Evolutionary conservation across 768 basidiomycete species (phyloP).

Genomic region (Lentinus brumalis): DNA sequence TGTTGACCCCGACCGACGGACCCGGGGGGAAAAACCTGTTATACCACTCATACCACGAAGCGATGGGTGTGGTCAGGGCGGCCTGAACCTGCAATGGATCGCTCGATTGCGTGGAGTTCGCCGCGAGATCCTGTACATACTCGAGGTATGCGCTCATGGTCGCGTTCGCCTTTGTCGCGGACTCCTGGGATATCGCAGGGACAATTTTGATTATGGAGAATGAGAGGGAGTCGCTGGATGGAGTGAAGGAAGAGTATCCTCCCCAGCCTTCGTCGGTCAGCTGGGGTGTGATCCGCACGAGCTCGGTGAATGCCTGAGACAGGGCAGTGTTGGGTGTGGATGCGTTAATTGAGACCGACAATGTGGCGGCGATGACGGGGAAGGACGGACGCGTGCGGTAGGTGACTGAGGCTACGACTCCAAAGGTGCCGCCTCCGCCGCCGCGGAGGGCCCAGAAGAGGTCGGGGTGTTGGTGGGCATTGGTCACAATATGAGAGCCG

Average conservation of each 20-base stretch:
- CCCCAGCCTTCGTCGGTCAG: constrained; percentile 35
- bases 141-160: constrained; percentile 39
- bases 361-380: constrained; percentile 34
- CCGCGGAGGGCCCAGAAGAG: constrained; percentile 55
- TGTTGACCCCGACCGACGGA: constrained; percentile 11
- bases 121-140: constrained; percentile 27
- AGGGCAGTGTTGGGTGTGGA: constrained; percentile 1
- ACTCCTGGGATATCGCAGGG: constrained; percentile 37
- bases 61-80: constrained; percentile 12
- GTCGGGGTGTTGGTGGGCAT: constrained; percentile 48
- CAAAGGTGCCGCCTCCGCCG: constrained; percentile 41
- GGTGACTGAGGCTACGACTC: constrained; percentile 44
- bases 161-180: constrained; percentile 30
- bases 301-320: constrained; percentile 26
- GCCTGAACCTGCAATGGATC: constrained; percentile 11
- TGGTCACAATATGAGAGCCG: constrained; percentile 44
- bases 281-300: constrained; percentile 36
- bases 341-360: constrained; percentile 13
- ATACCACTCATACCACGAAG: constrained; percentile 18
- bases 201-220: constrained; percentile 16
- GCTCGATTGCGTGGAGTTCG: constrained; percentile 21
- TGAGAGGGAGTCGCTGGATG: neutral
- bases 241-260: neutral
- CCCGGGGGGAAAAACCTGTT: neutral
- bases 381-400: constrained; percentile 44